A percentile compares a stretch with the other conserved stretches of the same genome.
Evolutionary conservation across 2,329 filamentous ascomycete genomes (phyloP).

Genomic region (Fusarium avenaceum): DNA sequence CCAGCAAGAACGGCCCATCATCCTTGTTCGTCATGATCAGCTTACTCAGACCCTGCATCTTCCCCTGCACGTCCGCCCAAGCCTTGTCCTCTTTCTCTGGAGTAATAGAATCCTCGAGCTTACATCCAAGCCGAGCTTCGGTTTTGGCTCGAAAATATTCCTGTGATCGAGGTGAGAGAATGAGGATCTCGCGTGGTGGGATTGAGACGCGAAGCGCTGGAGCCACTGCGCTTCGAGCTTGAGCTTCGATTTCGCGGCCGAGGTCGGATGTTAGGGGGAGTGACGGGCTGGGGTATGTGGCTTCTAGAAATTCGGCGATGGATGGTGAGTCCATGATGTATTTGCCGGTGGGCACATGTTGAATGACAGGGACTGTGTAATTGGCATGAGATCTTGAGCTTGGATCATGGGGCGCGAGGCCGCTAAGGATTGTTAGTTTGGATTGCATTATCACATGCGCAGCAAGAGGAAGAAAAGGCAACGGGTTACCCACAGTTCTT

Average conservation of each 20-base stretch:
- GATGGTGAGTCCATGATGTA: slow-evolving; percentile 15
- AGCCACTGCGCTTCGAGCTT: background rate
- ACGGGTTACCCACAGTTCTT: background rate
- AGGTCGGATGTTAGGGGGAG: background rate
- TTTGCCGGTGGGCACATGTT: background rate
- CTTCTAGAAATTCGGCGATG: slow-evolving; percentile 18
- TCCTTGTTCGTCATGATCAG: slow-evolving; percentile 12
- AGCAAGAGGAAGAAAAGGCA: background rate
- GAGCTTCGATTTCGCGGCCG: slow-evolving; percentile 6
- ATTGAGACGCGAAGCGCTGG: slow-evolving; percentile 3
- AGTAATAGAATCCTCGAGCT: slow-evolving; percentile 3
- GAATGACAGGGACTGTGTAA: slow-evolving; percentile 21
- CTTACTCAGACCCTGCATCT: background rate
- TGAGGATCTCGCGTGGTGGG: slow-evolving; percentile 7
- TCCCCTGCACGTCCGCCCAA: background rate
- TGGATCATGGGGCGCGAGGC: background rate
- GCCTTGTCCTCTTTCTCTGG: slow-evolving; percentile 5
- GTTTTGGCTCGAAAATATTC: slow-evolving; percentile 19
- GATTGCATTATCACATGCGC: rapidly evolving
- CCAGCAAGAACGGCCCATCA: slow-evolving; percentile 4
- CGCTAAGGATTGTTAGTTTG: background rate
- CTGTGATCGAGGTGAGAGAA: slow-evolving; percentile 19
- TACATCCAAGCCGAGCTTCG: slow-evolving; percentile 7
- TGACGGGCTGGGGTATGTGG: background rate
- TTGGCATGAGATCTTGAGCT: background rate